A percentile compares a stretch with the other conserved stretches of the same genome.
These are phyloP conservation scores for Irpex lacteus DNA, from an alignment of 1,284 basidiomycete genomes.

Conservation along the genomic window DNA sequence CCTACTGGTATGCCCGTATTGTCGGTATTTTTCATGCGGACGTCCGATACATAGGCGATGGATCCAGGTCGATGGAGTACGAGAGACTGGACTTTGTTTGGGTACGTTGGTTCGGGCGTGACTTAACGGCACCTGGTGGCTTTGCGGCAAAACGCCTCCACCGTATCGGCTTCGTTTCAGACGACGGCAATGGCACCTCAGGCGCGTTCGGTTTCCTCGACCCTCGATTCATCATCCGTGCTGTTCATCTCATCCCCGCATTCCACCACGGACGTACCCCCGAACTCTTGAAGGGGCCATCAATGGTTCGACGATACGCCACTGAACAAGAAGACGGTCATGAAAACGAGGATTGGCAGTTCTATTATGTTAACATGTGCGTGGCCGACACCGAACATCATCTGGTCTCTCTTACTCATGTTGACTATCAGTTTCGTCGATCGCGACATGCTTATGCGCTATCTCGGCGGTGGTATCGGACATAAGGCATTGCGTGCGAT, in stretches of 20 bases:
- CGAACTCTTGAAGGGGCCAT: slow-evolving; percentile 10
- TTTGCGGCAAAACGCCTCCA: slow-evolving; percentile 10
- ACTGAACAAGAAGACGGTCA: not conserved
- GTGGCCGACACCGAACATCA: not conserved
- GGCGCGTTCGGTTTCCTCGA: slow-evolving; percentile 24
- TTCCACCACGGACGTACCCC: slow-evolving; percentile 14
- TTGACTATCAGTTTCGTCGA: slow-evolving; percentile 2
- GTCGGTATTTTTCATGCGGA: slow-evolving; percentile 31
- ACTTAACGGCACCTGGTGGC: slow-evolving; percentile 9
- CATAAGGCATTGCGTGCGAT: not conserved
- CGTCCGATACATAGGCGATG: slow-evolving; percentile 5
- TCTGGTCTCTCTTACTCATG: not conserved
- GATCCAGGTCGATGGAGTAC: slow-evolving; percentile 6
- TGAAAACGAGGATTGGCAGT: slow-evolving; percentile 1
- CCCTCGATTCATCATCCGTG: slow-evolving; percentile 21
- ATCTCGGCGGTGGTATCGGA: slow-evolving; percentile 6
- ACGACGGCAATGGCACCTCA: not conserved
- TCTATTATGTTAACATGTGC: slow-evolving; percentile 9
- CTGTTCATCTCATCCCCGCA: slow-evolving; percentile 24
- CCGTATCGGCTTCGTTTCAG: slow-evolving; percentile 11
- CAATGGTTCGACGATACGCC: slow-evolving; percentile 5
- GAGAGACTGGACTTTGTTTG: slow-evolving; percentile 23
- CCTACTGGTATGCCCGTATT: slow-evolving; percentile 31
- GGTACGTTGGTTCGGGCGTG: slow-evolving; percentile 25
- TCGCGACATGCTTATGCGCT: slow-evolving; percentile 9